Percentiles rank a stretch among this genome's conserved stretches.
Evolutionary conservation across 176 grass and related monocot species (phyloP).

Genomic region (Pharus latifolius): DNA sequence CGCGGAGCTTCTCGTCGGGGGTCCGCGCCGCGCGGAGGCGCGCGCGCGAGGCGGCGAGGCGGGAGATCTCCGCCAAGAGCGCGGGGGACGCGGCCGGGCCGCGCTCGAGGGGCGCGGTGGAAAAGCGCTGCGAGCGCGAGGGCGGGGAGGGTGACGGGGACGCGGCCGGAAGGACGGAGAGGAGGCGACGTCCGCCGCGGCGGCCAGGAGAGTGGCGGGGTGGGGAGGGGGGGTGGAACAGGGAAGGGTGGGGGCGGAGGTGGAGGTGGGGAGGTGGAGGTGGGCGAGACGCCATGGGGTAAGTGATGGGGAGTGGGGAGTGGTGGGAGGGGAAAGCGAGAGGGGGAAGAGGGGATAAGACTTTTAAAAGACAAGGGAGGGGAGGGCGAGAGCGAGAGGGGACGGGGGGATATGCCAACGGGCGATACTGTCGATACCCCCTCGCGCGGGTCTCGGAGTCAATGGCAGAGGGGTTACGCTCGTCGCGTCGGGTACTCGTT

Average conservation of each 20-base stretch:
- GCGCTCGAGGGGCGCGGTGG: slow-evolving; percentile 41
- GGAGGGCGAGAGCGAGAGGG: slow-evolving; percentile 7
- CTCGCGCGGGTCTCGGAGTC: too few relatives aligned
- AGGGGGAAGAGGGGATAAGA: slow-evolving; percentile 20
- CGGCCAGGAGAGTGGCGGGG: neutral
- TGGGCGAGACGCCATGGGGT: slow-evolving; percentile 17
- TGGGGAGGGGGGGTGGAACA: slow-evolving; percentile 3
- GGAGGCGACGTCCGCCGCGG: neutral
- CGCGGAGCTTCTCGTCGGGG: slow-evolving; percentile 44
- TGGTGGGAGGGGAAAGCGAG: neutral
- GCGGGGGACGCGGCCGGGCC: slow-evolving; percentile 14
- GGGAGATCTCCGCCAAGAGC: slow-evolving; percentile 50
- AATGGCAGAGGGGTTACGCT: too few relatives aligned
- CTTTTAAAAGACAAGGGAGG: too few relatives aligned
- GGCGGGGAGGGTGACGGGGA: slow-evolving; percentile 11
- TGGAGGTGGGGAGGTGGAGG: slow-evolving; percentile 10
- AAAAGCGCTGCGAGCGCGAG: slow-evolving; percentile 27
- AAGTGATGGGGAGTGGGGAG: neutral
- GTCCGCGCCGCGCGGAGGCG: slow-evolving; percentile 30
- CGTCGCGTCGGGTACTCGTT: too few relatives aligned
- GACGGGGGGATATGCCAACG: slow-evolving; percentile 28
- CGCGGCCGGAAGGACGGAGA: slow-evolving; percentile 29
- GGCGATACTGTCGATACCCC: neutral
- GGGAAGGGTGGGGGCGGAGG: slow-evolving; percentile 2
- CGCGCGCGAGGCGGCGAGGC: slow-evolving; percentile 34